Conservation (phyloP, 139 green algal genomes). For the Eudorina sp. region DNA sequence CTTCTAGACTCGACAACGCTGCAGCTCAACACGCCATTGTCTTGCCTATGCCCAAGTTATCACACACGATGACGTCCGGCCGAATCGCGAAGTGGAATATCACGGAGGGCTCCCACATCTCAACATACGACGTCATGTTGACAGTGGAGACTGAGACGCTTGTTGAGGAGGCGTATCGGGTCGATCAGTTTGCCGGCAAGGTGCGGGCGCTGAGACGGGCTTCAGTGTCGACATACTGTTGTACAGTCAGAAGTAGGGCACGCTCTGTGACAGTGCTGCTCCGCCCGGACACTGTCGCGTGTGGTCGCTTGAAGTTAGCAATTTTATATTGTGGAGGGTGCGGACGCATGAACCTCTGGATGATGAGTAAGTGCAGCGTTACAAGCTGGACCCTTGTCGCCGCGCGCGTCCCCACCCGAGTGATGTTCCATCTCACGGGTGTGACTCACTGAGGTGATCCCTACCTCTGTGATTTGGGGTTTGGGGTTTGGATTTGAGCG, state of each 20-base stretch:
- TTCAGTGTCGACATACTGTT: background rate
- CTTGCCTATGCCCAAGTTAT: slow-evolving; percentile 33
- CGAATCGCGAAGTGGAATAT: slow-evolving; percentile 17
- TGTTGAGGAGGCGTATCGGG: slow-evolving; percentile 26
- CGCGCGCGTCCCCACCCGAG: too few species aligned
- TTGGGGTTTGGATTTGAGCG: too few species aligned
- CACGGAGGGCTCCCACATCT: background rate
- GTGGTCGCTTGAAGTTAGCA: background rate
- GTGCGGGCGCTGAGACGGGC: background rate
- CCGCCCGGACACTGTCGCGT: background rate
- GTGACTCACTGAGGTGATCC: too few species aligned
- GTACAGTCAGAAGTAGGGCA: background rate
- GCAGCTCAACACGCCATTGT: background rate
- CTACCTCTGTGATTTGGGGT: too few species aligned
- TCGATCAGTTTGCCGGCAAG: slow-evolving; percentile 38
- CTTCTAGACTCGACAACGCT: too few species aligned
- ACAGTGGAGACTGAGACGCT: slow-evolving; percentile 36
- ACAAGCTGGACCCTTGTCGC: too few species aligned
- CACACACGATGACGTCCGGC: background rate
- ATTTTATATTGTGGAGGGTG: too few species aligned
- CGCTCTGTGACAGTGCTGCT: background rate
- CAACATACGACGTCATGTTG: slow-evolving; percentile 11
- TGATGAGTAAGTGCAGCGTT: too few species aligned
- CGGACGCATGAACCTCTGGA: too few species aligned
- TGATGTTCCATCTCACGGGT: too few species aligned